Evolutionary conservation across 345 rosid species (phyloP).

Genomic region (Rubroshorea leprosula): DNA sequence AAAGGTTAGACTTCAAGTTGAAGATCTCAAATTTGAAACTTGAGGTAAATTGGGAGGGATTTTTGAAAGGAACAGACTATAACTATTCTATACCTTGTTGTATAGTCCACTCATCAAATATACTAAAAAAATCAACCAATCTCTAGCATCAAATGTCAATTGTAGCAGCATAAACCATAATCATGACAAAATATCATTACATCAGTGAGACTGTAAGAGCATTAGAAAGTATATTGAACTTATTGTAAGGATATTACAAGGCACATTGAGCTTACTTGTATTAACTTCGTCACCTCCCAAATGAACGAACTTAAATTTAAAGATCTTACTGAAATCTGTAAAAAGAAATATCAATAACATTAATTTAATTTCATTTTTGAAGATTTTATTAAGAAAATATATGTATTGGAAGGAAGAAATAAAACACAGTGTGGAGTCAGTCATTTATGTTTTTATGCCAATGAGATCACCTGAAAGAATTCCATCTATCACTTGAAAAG

Average conservation of each 20-base stretch:
- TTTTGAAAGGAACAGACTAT: too few species aligned
- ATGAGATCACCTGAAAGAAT: constrained; percentile 57
- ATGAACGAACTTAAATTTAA: constrained; percentile 61
- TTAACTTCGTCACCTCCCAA: constrained; percentile 87
- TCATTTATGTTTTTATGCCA: not conserved
- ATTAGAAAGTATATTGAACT: too few species aligned
- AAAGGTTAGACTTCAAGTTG: too few species aligned
- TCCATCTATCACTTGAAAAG: constrained; percentile 65
- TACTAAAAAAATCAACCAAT: constrained; percentile 26
- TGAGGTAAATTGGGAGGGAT: too few species aligned
- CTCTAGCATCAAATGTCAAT: not conserved
- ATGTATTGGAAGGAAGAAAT: not conserved
- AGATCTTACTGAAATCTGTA: constrained; percentile 58
- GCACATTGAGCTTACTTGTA: constrained; percentile 35
- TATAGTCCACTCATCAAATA: too few species aligned
- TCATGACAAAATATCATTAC: not conserved
- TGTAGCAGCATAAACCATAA: not conserved
- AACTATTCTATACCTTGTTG: too few species aligned
- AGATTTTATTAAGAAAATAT: not conserved
- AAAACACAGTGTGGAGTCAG: not conserved
- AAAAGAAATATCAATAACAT: not conserved
- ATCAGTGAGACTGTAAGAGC: not conserved
- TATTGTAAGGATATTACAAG: too few species aligned
- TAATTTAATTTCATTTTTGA: constrained; percentile 6
- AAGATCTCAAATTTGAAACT: too few species aligned